Base-by-base conservation (phyloP, 1,139 yeast genomes). In the Saccharomyces hybrid region DNA sequence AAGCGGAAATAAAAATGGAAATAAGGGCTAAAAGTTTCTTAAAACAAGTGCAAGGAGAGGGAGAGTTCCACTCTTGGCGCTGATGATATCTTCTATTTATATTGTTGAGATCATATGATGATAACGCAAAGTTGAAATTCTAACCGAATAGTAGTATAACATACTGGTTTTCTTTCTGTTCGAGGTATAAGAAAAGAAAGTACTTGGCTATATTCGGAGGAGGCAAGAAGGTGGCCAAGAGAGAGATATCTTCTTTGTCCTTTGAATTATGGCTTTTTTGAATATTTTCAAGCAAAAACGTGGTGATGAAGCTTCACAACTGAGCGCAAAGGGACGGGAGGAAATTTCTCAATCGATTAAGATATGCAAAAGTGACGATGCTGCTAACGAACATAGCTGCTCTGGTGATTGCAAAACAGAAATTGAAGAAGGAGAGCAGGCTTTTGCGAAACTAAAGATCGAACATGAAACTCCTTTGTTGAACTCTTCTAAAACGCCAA, bases 401-500 rank as follows among this genome's bases (percentile, higher is more conserved):
- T 16, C 44, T 27, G 55, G 55, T 16, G 59, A 58, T 5, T 61
- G 62, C 34, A 57, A 53, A 20, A 59, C 52, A 11, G 59, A 57
- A 34, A 55, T 63, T 13, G 60, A 54, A 23, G 55, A 57, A 8
- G 65, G 62, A 14, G 67, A 64, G 52, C 53, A 54, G 38, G 56
- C 55, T 4, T 65, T 62, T 42, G 55, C 57, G 14, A 64, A 60
- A 56, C 53, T 88, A 57, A 77, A 77, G 57, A 71, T 85, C 38
- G 84, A 83, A 7, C 70, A 71, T 8, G 80, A 73, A 7, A 70
- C 73, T 31, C 77, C 82, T 5, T 74, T 93, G 41, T 89, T 87
- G 81, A 83, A 86, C 55, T 76, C 90, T 3, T 83, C 95, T 0
- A 78, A 78, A 59, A 83, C 86, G 2, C 83, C 82, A 55, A 85